These are phyloP conservation scores for Coniophora puteana DNA, from an alignment of 1,284 basidiomycete genomes.

Conservation along the genomic window DNA sequence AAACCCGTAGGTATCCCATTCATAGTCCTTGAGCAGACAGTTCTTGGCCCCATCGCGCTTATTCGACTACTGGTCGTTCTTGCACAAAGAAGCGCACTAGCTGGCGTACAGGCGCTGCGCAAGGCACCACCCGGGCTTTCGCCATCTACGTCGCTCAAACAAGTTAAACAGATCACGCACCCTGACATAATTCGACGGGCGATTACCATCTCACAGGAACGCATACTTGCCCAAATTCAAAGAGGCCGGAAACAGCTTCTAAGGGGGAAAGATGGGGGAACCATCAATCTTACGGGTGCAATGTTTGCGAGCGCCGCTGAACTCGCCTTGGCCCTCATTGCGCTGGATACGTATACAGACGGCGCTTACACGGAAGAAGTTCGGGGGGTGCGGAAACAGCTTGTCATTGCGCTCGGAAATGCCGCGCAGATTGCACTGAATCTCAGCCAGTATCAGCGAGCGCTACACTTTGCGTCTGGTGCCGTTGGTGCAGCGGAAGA, in stretches of 20 bases:
- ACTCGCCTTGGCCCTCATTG: constrained; percentile 21
- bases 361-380: constrained; percentile 16
- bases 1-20: too few species aligned
- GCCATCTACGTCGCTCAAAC: constrained; percentile 8
- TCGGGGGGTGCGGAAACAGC: constrained; percentile 20
- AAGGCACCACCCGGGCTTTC: constrained; percentile 13
- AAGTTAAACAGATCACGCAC: constrained; percentile 20
- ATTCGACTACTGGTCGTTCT: constrained; percentile 16
- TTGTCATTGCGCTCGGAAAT: constrained; percentile 27
- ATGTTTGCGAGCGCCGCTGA: too few species aligned
- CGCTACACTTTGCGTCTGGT: constrained; percentile 20
- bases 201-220: constrained; percentile 16
- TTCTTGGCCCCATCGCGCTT: constrained; percentile 16
- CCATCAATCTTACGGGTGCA: too few species aligned
- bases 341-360: constrained; percentile 21
- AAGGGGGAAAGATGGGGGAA: constrained; percentile 11
- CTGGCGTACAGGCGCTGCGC: constrained; percentile 9
- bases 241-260: constrained; percentile 8
- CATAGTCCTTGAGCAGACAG: constrained; percentile 14
- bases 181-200: constrained; percentile 14
- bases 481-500: constrained; percentile 14
- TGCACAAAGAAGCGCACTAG: constrained; percentile 13
- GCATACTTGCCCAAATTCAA: constrained; percentile 15
- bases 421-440: constrained; percentile 29
- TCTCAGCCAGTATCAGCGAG: constrained; percentile 14